Evolutionary conservation across 2,329 filamentous ascomycete species (phyloP).

Genomic region (Hyphodiscus sp.): DNA sequence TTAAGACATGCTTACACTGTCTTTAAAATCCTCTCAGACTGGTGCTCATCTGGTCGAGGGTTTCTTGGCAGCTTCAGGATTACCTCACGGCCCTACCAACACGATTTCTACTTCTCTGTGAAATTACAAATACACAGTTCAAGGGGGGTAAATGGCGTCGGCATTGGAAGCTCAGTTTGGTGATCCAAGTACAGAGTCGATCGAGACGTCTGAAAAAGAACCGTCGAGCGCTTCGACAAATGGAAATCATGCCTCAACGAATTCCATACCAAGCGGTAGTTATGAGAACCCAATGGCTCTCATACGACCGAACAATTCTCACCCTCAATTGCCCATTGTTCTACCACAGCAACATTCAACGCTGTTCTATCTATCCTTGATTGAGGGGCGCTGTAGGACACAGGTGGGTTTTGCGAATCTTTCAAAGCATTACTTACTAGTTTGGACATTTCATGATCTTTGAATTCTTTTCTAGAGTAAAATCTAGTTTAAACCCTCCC

Average conservation of each 20-base stretch:
- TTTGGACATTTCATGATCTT: too few species aligned
- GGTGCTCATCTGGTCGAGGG: background rate
- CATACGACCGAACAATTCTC: conserved; percentile 4
- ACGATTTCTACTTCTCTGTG: background rate
- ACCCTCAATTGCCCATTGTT: conserved; percentile 10
- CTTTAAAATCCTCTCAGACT: background rate
- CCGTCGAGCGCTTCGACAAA: background rate
- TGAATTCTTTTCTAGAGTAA: too few species aligned
- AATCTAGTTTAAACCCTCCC: too few species aligned
- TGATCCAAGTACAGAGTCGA: conserved; percentile 12
- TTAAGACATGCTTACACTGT: background rate
- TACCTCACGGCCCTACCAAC: background rate
- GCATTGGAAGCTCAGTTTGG: conserved; percentile 12
- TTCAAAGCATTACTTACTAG: too few species aligned
- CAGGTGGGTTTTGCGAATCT: conserved; percentile 3
- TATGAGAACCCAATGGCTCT: background rate
- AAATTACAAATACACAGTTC: background rate
- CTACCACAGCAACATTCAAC: conserved; percentile 19
- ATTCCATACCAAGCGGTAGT: background rate
- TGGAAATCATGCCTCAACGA: background rate
- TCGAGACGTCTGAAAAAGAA: background rate
- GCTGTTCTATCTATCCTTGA: conserved; percentile 27
- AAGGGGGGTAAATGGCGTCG: conserved; percentile 11
- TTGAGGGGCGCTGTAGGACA: conserved; percentile 26
- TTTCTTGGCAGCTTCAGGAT: background rate